Evolutionary conservation across 1,284 basidiomycete species (phyloP).

Genomic region (Schizophyllum amplum): DNA sequence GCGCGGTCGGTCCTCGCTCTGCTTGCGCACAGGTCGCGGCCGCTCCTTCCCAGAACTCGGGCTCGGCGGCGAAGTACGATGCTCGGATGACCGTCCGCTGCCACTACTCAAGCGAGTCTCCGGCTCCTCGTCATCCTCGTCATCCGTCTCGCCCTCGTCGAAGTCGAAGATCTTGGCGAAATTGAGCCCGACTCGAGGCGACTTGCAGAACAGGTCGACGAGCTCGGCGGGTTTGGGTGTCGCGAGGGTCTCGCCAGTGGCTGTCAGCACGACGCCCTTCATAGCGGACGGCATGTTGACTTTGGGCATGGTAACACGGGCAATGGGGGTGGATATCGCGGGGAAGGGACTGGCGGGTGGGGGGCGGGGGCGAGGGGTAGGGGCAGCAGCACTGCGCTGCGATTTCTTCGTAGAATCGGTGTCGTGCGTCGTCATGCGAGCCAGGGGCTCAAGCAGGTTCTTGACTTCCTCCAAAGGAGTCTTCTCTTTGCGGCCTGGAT

Average conservation of each 20-base stretch:
- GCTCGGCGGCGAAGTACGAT: constrained; percentile 6
- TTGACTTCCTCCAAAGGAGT: constrained; percentile 66
- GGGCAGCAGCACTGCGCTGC: not conserved
- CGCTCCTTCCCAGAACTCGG: constrained; percentile 20
- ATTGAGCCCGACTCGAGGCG: constrained; percentile 58
- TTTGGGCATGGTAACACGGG: constrained; percentile 19
- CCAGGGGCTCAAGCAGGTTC: constrained; percentile 51
- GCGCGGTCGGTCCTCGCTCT: constrained; percentile 13
- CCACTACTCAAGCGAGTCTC: constrained; percentile 6
- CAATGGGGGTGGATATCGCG: constrained; percentile 29
- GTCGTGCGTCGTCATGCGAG: constrained; percentile 24
- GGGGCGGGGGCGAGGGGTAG: constrained; percentile 7
- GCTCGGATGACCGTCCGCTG: constrained; percentile 3
- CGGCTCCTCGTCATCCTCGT: constrained; percentile 24
- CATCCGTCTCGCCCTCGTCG: constrained; percentile 32
- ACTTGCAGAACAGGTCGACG: constrained; percentile 52
- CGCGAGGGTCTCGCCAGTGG: constrained; percentile 60
- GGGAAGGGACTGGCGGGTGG: constrained; percentile 11
- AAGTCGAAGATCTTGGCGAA: constrained; percentile 72
- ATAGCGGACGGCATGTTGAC: constrained; percentile 47
- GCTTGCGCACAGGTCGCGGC: constrained; percentile 10
- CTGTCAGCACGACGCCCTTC: constrained; percentile 73
- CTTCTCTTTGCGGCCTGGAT: constrained; percentile 34
- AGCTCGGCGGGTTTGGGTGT: constrained; percentile 63
- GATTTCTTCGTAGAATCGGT: not conserved